phyloP scores from a whole-genome alignment of 257 asterid genomes.

The Lantana camara region DNA sequence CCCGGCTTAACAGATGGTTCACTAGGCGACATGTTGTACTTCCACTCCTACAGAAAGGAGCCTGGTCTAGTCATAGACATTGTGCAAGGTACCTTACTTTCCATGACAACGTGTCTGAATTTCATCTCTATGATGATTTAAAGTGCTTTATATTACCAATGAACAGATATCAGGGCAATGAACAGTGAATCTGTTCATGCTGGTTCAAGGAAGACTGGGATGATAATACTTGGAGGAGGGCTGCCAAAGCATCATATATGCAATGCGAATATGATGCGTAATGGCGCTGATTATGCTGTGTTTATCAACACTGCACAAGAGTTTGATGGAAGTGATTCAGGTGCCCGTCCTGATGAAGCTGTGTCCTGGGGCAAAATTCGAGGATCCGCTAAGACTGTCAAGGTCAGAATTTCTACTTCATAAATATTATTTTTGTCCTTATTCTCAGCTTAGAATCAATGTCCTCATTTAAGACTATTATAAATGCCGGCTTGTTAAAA shows the following conservation, averaged over 20 bases:
- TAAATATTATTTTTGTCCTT: not conserved
- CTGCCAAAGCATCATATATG: slow-evolving; percentile 96
- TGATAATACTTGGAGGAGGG: slow-evolving; percentile 93
- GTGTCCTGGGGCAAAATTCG: slow-evolving; percentile 98
- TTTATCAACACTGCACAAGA: slow-evolving; percentile 93
- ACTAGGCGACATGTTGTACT: slow-evolving; percentile 90
- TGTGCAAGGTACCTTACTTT: slow-evolving; percentile 64
- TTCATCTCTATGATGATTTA: slow-evolving; percentile 11
- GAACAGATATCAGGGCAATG: slow-evolving; percentile 85
- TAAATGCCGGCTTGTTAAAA: not conserved
- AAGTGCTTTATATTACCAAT: slow-evolving; percentile 1
- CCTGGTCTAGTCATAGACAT: slow-evolving; percentile 87
- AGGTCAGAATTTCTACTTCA: slow-evolving; percentile 46
- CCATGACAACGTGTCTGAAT: slow-evolving; percentile 19
- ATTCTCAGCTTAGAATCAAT: not conserved
- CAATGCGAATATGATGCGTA: slow-evolving; percentile 97
- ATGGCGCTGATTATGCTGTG: slow-evolving; percentile 92
- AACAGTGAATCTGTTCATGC: slow-evolving; percentile 86
- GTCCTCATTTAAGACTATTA: not conserved
- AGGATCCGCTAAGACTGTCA: slow-evolving; percentile 86
- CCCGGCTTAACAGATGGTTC: slow-evolving; percentile 97
- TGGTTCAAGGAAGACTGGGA: slow-evolving; percentile 78
- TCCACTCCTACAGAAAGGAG: slow-evolving; percentile 70
- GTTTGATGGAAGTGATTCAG: slow-evolving; percentile 97
- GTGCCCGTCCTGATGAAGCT: slow-evolving; percentile 97